Evolutionary conservation across 2,329 filamentous ascomycete species (phyloP).

Genomic region (Periglandula ipomoeae): DNA sequence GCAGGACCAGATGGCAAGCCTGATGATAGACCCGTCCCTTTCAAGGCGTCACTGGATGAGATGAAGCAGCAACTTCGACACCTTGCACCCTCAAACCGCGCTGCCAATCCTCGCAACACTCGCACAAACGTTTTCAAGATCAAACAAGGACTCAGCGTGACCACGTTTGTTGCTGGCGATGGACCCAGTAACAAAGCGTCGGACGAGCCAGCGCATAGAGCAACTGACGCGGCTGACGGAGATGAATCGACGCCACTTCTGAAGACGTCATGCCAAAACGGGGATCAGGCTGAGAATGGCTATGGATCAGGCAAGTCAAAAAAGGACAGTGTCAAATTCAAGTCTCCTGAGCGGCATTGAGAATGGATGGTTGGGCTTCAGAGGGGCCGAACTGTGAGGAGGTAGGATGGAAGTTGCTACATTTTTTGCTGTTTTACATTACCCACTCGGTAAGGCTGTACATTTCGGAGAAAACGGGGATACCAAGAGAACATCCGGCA

Average conservation of each 20-base stretch:
- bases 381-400: not conserved
- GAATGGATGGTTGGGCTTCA: not conserved
- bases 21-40: constrained; percentile 36
- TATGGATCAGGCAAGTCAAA: constrained; percentile 10
- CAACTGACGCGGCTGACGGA: not conserved
- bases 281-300: constrained; percentile 7
- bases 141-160: constrained; percentile 35
- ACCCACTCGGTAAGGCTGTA: not conserved
- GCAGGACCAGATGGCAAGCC: constrained; percentile 43
- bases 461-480: not conserved
- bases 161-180: constrained; percentile 8
- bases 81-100: constrained; percentile 58
- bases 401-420: not conserved
- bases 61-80: constrained; percentile 52
- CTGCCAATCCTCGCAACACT: constrained; percentile 52
- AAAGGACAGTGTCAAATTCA: constrained; percentile 1
- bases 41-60: constrained; percentile 53
- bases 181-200: constrained; percentile 3
- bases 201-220: constrained; percentile 5
- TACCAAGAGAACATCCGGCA: not conserved
- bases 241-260: constrained; percentile 12
- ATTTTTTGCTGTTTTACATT: not conserved
- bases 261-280: constrained; percentile 1
- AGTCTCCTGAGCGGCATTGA: constrained; percentile 1
- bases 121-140: constrained; percentile 58